Evolutionary conservation across 352 stramenopile species (phyloP).

Genomic region (Globisporangium cederbergense): DNA sequence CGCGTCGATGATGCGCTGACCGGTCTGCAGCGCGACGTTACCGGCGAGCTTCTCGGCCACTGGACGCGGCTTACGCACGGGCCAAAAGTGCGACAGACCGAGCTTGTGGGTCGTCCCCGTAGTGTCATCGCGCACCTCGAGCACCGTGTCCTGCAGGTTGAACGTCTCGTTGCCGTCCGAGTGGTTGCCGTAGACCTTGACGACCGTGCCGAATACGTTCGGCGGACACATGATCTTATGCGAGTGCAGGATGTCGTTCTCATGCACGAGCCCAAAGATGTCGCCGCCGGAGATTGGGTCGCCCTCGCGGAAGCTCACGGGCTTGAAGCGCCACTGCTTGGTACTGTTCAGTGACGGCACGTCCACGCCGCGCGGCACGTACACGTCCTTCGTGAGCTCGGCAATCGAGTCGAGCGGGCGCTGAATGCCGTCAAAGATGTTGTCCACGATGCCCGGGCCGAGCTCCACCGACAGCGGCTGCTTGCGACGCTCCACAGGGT

Average conservation of each 20-base stretch:
- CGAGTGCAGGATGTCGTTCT: conserved; percentile 98
- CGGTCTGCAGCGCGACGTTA: conserved; percentile 97
- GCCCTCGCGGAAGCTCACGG: conserved; percentile 92
- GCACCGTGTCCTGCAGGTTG: conserved; percentile 96
- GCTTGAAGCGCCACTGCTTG: conserved; percentile 95
- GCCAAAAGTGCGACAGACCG: conserved; percentile 98
- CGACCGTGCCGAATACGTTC: conserved; percentile 98
- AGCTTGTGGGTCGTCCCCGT: conserved; percentile 94
- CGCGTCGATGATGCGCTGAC: conserved; percentile 98
- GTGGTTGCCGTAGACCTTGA: conserved; percentile 96
- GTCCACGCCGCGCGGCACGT: conserved; percentile 97
- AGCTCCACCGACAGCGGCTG: conserved; percentile 98
- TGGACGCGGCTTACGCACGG: conserved; percentile 95
- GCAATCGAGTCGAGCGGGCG: conserved; percentile 97
- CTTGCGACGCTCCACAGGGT: conserved; percentile 97
- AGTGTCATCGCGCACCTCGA: conserved; percentile 97
- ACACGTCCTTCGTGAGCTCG: conserved; percentile 93
- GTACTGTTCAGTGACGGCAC: conserved; percentile 92
- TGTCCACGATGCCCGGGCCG: conserved; percentile 99
- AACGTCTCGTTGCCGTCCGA: conserved; percentile 97
- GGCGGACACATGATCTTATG: conserved; percentile 99
- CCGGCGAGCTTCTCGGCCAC: conserved; percentile 98
- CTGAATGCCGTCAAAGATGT: conserved; percentile 99
- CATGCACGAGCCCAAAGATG: conserved; percentile 97
- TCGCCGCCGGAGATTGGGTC: conserved; percentile 96